Percentiles rank a stretch among this genome's conserved stretches.
Evolutionary conservation across 1,139 yeast genomes (phyloP).

Genomic region (Saccharomyces hybrid): DNA sequence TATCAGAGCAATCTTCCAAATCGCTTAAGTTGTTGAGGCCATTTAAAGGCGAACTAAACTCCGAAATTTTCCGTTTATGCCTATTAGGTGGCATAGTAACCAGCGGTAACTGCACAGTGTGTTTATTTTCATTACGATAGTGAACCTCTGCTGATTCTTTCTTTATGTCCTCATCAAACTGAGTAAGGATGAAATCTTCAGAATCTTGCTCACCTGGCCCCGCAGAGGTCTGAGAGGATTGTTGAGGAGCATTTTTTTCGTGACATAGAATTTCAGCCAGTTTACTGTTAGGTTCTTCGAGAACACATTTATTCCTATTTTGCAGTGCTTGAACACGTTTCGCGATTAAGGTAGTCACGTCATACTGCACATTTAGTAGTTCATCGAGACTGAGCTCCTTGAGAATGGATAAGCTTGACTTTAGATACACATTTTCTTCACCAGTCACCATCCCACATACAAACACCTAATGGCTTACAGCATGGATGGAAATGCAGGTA

Average conservation of each 20-base stretch:
- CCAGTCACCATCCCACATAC: neutral
- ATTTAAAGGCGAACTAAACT: slow-evolving; percentile 21
- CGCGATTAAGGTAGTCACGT: slow-evolving; percentile 14
- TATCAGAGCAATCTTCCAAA: slow-evolving; percentile 3
- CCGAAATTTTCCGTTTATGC: slow-evolving; percentile 7
- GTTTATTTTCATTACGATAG: neutral
- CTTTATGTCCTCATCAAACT: slow-evolving; percentile 10
- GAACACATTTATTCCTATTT: neutral
- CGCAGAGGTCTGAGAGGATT: neutral
- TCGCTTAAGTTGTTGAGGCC: slow-evolving; percentile 9
- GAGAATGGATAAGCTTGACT: slow-evolving; percentile 9
- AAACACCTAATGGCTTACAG: neutral
- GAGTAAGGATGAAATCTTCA: slow-evolving; percentile 23
- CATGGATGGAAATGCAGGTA: neutral
- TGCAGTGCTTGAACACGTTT: slow-evolving; percentile 8
- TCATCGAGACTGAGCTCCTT: slow-evolving; percentile 13
- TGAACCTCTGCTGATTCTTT: neutral
- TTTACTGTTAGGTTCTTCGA: neutral
- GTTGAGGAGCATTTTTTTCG: neutral
- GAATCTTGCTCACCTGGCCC: slow-evolving; percentile 10
- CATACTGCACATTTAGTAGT: slow-evolving; percentile 18
- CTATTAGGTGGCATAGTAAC: neutral
- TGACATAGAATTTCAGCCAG: neutral
- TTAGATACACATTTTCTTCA: neutral
- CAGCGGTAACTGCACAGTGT: neutral